phyloP scores from a whole-genome alignment of 176 grass and related monocot genomes.

The Aegilops longissima region DNA sequence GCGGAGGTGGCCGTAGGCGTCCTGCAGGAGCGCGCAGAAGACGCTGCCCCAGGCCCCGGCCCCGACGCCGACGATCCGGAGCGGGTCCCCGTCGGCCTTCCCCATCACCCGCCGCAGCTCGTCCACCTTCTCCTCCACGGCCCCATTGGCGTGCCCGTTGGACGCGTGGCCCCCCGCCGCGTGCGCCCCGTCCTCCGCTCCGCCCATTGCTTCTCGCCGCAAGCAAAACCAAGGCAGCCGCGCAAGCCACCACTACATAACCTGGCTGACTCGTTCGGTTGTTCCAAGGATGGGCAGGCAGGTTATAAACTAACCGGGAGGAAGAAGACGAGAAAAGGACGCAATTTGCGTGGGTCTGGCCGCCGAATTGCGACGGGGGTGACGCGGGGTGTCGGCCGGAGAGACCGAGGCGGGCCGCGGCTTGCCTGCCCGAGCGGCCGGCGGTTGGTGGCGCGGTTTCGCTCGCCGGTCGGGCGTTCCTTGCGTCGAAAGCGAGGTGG shows the following conservation, averaged over 20 bases:
- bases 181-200: conserved; percentile 25
- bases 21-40: conserved; percentile 91
- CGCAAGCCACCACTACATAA: not conserved
- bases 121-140: conserved; percentile 70
- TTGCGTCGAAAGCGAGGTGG: not conserved
- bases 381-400: conserved; percentile 18
- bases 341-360: conserved; percentile 32
- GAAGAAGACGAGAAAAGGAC: not conserved
- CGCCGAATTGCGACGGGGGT: conserved; percentile 27
- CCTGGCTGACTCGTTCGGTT: not conserved
- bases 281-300: conserved; percentile 7
- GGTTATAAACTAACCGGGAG: not conserved
- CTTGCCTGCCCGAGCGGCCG: not conserved
- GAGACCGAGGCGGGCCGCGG: conserved; percentile 24
- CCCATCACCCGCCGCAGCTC: conserved; percentile 79
- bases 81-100: conserved; percentile 69
- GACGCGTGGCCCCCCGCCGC: not conserved
- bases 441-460: conserved; percentile 14
- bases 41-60: conserved; percentile 97
- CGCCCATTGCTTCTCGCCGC: conserved; percentile 43
- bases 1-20: conserved; percentile 87
- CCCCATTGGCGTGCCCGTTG: conserved; percentile 69
- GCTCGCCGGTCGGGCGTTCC: not conserved
- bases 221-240: conserved; percentile 1
- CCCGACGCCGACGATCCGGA: conserved; percentile 87